Base-by-base conservation (phyloP, 208 protist genomes). In the Trypanosoma rangeli region DNA sequence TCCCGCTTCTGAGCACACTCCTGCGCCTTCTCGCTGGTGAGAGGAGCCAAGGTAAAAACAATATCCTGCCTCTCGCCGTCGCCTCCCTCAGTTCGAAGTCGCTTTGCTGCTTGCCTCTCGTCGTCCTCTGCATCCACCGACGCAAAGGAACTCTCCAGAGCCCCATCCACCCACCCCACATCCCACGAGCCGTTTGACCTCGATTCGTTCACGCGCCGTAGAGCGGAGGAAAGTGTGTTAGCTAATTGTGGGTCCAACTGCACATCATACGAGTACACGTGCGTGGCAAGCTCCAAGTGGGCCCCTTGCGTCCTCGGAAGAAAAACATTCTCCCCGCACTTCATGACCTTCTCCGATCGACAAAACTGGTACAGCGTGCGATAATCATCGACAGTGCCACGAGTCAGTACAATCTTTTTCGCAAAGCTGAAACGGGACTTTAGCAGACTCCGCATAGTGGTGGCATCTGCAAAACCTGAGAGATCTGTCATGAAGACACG, bases 141-240 rank as follows among this genome's bases (percentile, higher is more conserved):
- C 13, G 70, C 37, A 33, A 72, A 39, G 13, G 70, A 63, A 48
- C 59, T 65, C 24, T 71, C 76, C 26, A 96, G 82, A 44, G 81
- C 76, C 8, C 87, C 90, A 55, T 96, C 82, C n/a, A 94, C 76
- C 87, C 88, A 94, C 7, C 86, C 87, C 9, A 96, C 87, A 67
- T 96, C 87, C 90, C 90, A 96, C 13, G 67, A 82, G 28, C 83
- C 87, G 35, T 83, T 85, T 0, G 83, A 87, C 62, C 83, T 77
- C 1, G 82, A 73, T 55, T 92, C 90, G 22, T 84, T 79, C 39
- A 94, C 87, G 0, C 78, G 78, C 13, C 80, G 73, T 24, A 93
- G 69, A 9, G 63, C 73, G 33, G 67, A 64, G 22, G 85, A 65
- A 55, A 94, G 66, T 42, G 69, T 68, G 22, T 78, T 82, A 1